Percentiles rank a stretch among this genome's conserved stretches.
Evolutionary conservation across 2,329 filamentous ascomycete genomes (phyloP).

Genomic region (Fusarium acutatum): DNA sequence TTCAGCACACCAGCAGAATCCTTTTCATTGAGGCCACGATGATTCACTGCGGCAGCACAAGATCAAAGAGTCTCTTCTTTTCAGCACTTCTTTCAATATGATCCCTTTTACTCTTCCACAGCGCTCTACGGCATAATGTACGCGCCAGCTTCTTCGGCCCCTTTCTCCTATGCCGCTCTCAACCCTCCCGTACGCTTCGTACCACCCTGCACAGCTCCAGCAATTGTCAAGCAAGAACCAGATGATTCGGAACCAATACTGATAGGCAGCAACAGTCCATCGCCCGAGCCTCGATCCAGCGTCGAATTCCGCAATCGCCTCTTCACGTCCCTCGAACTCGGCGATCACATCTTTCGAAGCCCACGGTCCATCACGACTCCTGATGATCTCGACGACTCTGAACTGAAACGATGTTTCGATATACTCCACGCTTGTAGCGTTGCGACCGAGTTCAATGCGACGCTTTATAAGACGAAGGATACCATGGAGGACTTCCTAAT

Average conservation of each 20-base stretch:
- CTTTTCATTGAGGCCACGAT: neutral
- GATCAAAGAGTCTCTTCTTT: accelerated
- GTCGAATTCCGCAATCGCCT: slow-evolving; percentile 32
- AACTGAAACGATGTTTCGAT: slow-evolving; percentile 45
- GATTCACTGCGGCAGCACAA: neutral
- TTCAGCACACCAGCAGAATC: accelerated
- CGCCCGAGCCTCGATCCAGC: slow-evolving; percentile 18
- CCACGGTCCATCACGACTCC: slow-evolving; percentile 33
- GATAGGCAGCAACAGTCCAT: slow-evolving; percentile 21
- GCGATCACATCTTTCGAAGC: slow-evolving; percentile 22
- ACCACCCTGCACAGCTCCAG: neutral
- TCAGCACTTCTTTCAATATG: neutral
- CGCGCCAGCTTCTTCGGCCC: neutral
- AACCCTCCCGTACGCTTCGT: neutral
- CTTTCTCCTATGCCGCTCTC: neutral
- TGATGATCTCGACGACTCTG: slow-evolving; percentile 40
- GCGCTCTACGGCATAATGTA: neutral
- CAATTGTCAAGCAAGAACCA: neutral
- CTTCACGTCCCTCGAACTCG: slow-evolving; percentile 40
- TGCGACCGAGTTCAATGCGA: slow-evolving; percentile 39
- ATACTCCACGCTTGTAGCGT: slow-evolving; percentile 45
- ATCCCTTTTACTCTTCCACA: neutral
- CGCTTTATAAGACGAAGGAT: slow-evolving; percentile 35
- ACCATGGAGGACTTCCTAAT: slow-evolving; percentile 47
- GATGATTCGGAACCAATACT: neutral